Base-by-base conservation (phyloP, 108 stramenopile species). In the Skeletonema marinoi region DNA sequence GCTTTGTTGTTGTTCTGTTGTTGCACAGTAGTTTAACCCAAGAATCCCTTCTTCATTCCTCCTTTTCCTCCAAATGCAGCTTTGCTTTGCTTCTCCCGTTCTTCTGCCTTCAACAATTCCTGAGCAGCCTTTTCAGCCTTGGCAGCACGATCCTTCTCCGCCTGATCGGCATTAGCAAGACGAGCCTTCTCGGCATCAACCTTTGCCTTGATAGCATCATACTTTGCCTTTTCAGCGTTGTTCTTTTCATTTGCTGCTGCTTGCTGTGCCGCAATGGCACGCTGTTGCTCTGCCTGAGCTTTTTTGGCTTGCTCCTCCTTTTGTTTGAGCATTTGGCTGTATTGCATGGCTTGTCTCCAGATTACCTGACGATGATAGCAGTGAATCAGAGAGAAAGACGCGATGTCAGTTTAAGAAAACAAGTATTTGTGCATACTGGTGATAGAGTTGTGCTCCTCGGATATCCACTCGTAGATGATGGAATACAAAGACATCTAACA, bases 321-420 rank as follows among this genome's bases (percentile, higher is more conserved):
- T 61, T 96, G 87, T 67, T 94, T 94, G 41, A 96, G 80, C 96
- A 96, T 94, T 67, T 87, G 72, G 60, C 94, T 92, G 65, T 96
- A 96, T 87, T 96, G 93, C 91, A 93, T 93, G 10, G 96, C 96
- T 81, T 96, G 96, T 76, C 92, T 87, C 96, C 96, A 96, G 70
- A 96, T 93, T 32, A 87, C 89, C 87, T 90, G 39, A 35, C 63
- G 14, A 12, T 68, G 13, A 11, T 70, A 36, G n/a, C 48, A 13
- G 73, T 25, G 25, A 70, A 13, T 1, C 17, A 25, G 13, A 67
- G 29, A 50, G 56, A 75, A 21, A 60, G 21, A 36, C 14, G 36
- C 1, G 51, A 39, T 11, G 31, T 50, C 14, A 38, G 58, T 6
- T 8, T 46, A 65, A 71, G 19, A 14, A 6, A 58, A 7, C 35